A percentile compares a stretch with the other conserved stretches of the same genome.
phyloP scores from a whole-genome alignment of 2,329 filamentous ascomycete genomes.

The Trichophaea hybrida region DNA sequence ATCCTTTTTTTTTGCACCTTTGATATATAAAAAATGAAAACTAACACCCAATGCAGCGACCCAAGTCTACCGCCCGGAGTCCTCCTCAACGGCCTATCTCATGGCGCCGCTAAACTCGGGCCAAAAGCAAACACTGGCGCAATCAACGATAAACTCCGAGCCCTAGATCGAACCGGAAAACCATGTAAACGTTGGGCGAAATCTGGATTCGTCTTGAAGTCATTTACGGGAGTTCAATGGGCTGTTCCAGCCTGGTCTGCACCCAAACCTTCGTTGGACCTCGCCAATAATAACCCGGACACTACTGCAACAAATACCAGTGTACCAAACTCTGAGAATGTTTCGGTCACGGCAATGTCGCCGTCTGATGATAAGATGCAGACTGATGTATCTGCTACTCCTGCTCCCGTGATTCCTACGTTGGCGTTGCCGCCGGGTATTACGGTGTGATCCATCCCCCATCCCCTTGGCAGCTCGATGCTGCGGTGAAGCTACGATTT shows the following conservation, averaged over 20 bases:
- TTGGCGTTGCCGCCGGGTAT: neutral
- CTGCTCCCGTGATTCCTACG: neutral
- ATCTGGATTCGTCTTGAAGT: conserved; percentile 72
- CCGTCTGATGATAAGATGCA: neutral
- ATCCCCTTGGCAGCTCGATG: neutral
- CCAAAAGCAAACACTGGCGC: conserved; percentile 94
- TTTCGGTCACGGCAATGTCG: neutral
- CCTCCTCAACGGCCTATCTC: conserved; percentile 32
- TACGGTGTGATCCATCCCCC: neutral
- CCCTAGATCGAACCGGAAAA: conserved; percentile 80
- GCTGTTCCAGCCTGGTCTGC: conserved; percentile 70
- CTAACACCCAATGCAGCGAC: conserved; percentile 32
- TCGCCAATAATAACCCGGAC: neutral
- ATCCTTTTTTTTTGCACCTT: conserved; percentile 28
- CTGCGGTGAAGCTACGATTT: neutral
- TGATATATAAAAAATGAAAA: neutral
- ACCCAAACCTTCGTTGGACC: conserved; percentile 31
- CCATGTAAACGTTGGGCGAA: conserved; percentile 85
- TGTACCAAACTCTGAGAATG: neutral
- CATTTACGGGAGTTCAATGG: conserved; percentile 80
- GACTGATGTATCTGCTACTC: neutral
- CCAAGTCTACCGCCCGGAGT: conserved; percentile 39
- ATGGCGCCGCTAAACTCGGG: conserved; percentile 57
- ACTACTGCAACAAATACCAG: neutral
- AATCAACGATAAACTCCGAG: conserved; percentile 90